Evolutionary conservation across 345 rosid genomes (phyloP), one percentile per base, ranked within the genome.

Genomic region (Corchorus olitorius): DNA sequence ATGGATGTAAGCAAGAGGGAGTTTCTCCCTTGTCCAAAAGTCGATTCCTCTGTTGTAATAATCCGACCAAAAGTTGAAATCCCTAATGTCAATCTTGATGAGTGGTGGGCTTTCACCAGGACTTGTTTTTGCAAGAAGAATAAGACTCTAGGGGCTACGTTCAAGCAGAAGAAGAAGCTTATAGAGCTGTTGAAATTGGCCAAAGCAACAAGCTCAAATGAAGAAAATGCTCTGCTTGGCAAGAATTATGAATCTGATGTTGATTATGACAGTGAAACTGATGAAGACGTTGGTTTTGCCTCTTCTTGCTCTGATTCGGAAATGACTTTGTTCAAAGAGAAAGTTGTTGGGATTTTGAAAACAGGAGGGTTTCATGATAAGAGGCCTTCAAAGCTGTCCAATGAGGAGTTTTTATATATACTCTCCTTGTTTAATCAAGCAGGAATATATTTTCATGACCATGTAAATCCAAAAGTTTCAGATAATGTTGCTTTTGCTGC

Each of bases 1-100:
- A 91, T 96, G 98, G 88, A 93, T 33, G 99, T 93, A 59, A 93
- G 97, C 83, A 96, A 90, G 88, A 88, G 97, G 82, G 97, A 93
- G 77, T 93, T 93, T 80, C 78, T 87, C 76, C 99, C 99, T 19
- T 79, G 83, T 8, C 99, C 99, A 22, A 92, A 90, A 81, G 98
- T 96, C 0, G 98, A 93, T 81, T 96, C 99, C 13, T 96, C 94
- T 0, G 92, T 92, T 1, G 93, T 96, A 7, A 82, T 86, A 4
- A 89, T 96, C 81, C 88, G 79, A 58, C 99, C 98, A 6, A 96
- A 92, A 79, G 79, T 81, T 15, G 74, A 88, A n/a, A 79, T 86
- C 64, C 97, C 93, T 0, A 63, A 69, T n/a, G 91, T 91, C 48
- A 74, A 89, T 81, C 77, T 93, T 14, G 87, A 82, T 4, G 97